Evolutionary conservation across 1,284 basidiomycete species (phyloP), one percentile per base, ranked within the genome.

Genomic region (Melampsora occidentalis): DNA sequence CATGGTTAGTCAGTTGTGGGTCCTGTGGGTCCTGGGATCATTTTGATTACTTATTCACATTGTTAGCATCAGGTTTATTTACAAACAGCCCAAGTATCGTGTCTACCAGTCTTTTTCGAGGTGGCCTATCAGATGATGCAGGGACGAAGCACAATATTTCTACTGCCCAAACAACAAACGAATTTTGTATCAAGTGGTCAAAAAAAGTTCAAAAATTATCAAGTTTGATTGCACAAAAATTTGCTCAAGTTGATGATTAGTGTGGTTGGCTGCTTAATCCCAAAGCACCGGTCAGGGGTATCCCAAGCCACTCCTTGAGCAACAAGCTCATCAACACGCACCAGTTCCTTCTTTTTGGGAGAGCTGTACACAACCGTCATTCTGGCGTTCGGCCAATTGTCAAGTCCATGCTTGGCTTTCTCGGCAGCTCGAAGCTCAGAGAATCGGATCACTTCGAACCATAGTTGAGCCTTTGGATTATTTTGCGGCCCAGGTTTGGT

Each of bases 181-280:
- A 46, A 46, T 46, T 46, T 46, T 46, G 35, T 46, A 46, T 46
- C 42, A 46, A 46, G 42, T 46, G 42, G 42, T 46, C 3, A 46
- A 46, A 42, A 42, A 35, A 35, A 9, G 35, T 35, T 35, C 35
- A 39, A 39, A 46, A 46, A 46, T 14, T 10, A 3, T 46, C 42
- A 46, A 57, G 53, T 5, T 57, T n/a, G 53, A 57, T 12, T 28
- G 28, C n/a, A 57, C 28, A 28, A 57, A 2, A 57, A 22, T 20
- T 65, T 72, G 25, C 71, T 63, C 71, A 72, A 72, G 33, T 62
- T 49, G 16, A 72, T 48, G 31, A 72, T 33, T 1, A 72, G 14
- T 33, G 49, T 61, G 7, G 61, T 49, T 42, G 16, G 28, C 20
- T 28, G 59, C 20, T 63, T 64, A 25, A 72, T 72, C 12, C 46